phyloP scores from a whole-genome alignment of 2,329 filamentous ascomycete genomes.

The Curvularia eragrostidis region DNA sequence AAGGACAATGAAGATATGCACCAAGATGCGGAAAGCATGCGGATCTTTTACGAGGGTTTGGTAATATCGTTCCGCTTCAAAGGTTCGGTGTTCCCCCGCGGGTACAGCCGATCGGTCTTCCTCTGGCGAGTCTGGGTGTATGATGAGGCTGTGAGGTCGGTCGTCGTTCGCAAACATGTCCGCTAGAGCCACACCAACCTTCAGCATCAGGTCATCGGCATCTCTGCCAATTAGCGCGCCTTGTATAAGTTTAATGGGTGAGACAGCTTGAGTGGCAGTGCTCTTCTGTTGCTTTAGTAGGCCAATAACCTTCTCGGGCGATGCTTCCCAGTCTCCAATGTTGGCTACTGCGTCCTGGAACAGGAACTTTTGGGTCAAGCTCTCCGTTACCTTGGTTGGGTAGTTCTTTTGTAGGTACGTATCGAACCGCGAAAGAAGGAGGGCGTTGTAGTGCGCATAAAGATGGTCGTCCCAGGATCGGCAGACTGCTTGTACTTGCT shows the following conservation, averaged over 20 bases:
- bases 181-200: constrained; percentile 54
- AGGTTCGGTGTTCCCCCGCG: constrained; percentile 25
- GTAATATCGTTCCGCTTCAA: constrained; percentile 36
- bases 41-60: constrained; percentile 49
- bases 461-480: constrained; percentile 84
- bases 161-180: constrained; percentile 44
- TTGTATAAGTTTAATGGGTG: constrained; percentile 77
- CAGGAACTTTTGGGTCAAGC: constrained; percentile 65
- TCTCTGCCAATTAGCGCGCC: constrained; percentile 74
- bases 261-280: constrained; percentile 65
- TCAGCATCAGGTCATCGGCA: constrained; percentile 52
- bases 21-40: constrained; percentile 54
- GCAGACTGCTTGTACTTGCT: constrained; percentile 78
- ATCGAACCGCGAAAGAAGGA: constrained; percentile 81
- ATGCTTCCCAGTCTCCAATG: constrained; percentile 62
- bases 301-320: constrained; percentile 64
- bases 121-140: constrained; percentile 38
- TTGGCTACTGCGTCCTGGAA: constrained; percentile 70
- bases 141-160: constrained; percentile 37
- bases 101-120: constrained; percentile 28
- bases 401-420: constrained; percentile 67
- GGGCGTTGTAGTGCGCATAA: constrained; percentile 86
- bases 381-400: constrained; percentile 58
- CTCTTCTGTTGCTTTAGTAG: constrained; percentile 63
- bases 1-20: constrained; percentile 69